Percentiles rank a stretch among this genome's conserved stretches.
phyloP scores from a whole-genome alignment of 2,329 filamentous ascomycete genomes.

The Aspergillus jensenii region DNA sequence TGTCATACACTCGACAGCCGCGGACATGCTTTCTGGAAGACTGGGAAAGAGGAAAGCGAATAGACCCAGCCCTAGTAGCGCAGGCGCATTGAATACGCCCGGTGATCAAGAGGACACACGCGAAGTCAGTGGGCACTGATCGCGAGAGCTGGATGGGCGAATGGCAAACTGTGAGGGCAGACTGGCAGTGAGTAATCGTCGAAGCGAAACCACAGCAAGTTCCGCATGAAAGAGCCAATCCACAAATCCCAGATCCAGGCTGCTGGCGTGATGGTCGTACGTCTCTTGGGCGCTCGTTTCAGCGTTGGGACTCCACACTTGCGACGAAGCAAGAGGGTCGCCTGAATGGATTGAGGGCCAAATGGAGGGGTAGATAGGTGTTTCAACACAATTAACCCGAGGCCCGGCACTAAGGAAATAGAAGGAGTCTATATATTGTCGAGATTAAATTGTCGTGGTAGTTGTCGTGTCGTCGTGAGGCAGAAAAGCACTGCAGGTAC shows the following conservation, averaged over 20 bases:
- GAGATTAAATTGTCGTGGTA: conserved; percentile 15
- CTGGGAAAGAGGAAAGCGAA: conserved; percentile 12
- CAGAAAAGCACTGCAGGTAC: neutral
- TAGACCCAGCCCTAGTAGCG: conserved; percentile 17
- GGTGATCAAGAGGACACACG: neutral
- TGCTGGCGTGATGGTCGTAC: neutral
- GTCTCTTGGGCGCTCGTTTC: conserved; percentile 15
- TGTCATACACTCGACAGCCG: conserved; percentile 34
- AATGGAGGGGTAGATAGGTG: conserved; percentile 10
- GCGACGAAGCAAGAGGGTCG: conserved; percentile 10
- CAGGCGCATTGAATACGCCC: conserved; percentile 28
- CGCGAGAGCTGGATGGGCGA: neutral
- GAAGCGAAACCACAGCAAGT: conserved; percentile 1
- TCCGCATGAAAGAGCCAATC: neutral
- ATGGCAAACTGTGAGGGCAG: conserved; percentile 7
- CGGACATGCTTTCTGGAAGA: conserved; percentile 39
- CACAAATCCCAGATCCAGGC: neutral
- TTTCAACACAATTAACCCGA: conserved; percentile 19
- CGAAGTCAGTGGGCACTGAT: neutral
- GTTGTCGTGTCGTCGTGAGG: conserved; percentile 14
- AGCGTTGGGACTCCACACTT: conserved; percentile 20
- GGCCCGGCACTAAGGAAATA: conserved; percentile 5
- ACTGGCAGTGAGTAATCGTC: neutral
- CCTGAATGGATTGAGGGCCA: conserved; percentile 6
- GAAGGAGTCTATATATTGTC: conserved; percentile 6